Evolutionary conservation across 331 rosid species (phyloP).

Genomic region (Saraca asoca): DNA sequence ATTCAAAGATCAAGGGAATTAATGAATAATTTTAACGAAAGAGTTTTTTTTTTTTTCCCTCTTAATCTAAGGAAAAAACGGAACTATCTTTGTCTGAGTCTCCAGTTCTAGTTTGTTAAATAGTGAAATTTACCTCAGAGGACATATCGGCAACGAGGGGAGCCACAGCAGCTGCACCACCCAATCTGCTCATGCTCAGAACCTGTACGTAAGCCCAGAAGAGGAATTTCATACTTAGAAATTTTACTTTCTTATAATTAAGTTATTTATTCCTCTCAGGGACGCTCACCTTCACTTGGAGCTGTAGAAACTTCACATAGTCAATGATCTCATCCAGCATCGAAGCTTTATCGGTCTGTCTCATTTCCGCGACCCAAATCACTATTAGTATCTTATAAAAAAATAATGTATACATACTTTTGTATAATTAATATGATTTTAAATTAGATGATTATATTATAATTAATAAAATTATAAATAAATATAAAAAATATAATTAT

Average conservation of each 20-base stretch:
- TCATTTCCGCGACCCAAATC: constrained; percentile 41
- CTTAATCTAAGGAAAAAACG: no score
- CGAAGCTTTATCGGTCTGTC: constrained; percentile 96
- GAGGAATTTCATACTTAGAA: constrained; percentile 2
- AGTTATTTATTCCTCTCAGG: neutral
- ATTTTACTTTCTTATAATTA: neutral
- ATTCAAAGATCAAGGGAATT: no score
- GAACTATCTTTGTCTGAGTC: no score
- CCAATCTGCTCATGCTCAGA: constrained; percentile 96
- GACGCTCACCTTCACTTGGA: constrained; percentile 84
- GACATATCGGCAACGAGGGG: constrained; percentile 75
- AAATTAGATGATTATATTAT: no score
- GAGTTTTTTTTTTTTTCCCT: no score
- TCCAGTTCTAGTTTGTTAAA: no score
- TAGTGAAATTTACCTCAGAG: constrained; percentile 58
- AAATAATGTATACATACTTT: no score
- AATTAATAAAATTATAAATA: no score
- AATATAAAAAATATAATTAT: no score
- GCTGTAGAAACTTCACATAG: constrained; percentile 91
- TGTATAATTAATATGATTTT: no score
- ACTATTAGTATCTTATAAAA: no score
- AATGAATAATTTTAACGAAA: no score
- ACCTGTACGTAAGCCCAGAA: constrained; percentile 48
- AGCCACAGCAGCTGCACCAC: constrained; percentile 87
- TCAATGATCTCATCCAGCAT: constrained; percentile 99